phyloP scores from a whole-genome alignment of 2,329 filamentous ascomycete genomes.

The Fusarium sp. region DNA sequence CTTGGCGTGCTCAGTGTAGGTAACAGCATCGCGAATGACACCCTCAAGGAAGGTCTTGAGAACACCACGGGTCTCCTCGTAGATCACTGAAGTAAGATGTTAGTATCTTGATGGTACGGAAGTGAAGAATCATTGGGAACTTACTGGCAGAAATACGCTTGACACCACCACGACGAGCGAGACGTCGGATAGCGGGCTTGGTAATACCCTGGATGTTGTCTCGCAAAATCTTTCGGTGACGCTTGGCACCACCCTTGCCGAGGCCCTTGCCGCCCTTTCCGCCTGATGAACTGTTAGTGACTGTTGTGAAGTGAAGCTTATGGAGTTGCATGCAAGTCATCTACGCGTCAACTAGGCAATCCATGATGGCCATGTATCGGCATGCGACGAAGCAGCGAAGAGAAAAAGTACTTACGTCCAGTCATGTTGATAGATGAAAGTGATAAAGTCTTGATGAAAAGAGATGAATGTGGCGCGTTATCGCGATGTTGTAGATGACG shows the following conservation, averaged over 20 bases:
- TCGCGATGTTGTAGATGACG: conserved; percentile 43
- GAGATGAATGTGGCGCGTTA: conserved; percentile 45
- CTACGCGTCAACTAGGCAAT: not conserved
- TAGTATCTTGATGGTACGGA: not conserved
- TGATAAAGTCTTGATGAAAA: conserved; percentile 42
- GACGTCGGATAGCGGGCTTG: conserved; percentile 98
- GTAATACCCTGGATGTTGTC: conserved; percentile 99
- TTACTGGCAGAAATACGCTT: conserved; percentile 98
- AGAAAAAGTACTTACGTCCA: conserved; percentile 71
- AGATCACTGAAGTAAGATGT: conserved; percentile 66
- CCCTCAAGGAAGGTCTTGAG: conserved; percentile 83
- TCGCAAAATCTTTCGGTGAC: conserved; percentile 98
- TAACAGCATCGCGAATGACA: conserved; percentile 81
- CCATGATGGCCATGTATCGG: not conserved
- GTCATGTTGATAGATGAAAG: conserved; percentile 68
- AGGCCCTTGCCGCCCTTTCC: conserved; percentile 98
- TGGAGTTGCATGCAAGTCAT: not conserved
- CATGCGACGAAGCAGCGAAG: conserved; percentile 1
- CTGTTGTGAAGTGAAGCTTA: conserved; percentile 20
- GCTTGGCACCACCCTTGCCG: conserved; percentile 98
- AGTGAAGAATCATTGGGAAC: conserved; percentile 47
- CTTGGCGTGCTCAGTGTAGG: conserved; percentile 84
- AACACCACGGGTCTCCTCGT: conserved; percentile 81
- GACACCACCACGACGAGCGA: conserved; percentile 98
- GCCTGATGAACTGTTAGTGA: conserved; percentile 69